Conservation (phyloP, 2,329 filamentous ascomycete genomes). For the Drechslerella dactyloides region DNA sequence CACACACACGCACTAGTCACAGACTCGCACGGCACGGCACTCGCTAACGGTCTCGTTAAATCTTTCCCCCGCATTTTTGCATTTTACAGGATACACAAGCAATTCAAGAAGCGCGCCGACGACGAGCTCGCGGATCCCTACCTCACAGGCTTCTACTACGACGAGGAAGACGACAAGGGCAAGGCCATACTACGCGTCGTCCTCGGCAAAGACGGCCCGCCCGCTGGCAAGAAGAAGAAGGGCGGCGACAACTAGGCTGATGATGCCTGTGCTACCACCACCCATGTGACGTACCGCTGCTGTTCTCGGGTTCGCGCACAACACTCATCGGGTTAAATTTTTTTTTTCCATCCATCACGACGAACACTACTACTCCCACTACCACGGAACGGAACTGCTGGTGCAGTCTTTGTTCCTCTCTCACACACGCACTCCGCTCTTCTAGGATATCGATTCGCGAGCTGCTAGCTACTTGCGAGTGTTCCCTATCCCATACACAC, state of each 20-base stretch:
- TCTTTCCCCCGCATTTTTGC: slow-evolving; percentile 11
- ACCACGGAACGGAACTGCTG: slow-evolving; percentile 17
- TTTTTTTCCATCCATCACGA: too few relatives aligned
- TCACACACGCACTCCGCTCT: slow-evolving; percentile 7
- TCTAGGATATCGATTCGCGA: not conserved
- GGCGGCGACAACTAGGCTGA: slow-evolving; percentile 61
- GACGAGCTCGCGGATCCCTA: slow-evolving; percentile 88
- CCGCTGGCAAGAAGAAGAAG: slow-evolving; percentile 66
- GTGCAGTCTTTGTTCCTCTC: slow-evolving; percentile 16
- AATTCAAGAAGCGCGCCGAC: slow-evolving; percentile 68
- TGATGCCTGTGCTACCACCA: too few relatives aligned
- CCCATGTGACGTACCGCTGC: too few relatives aligned
- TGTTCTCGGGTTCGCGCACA: not conserved
- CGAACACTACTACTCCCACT: too few relatives aligned
- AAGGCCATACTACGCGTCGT: slow-evolving; percentile 88
- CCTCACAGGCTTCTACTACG: slow-evolving; percentile 95
- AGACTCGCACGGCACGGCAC: not conserved
- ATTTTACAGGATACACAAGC: slow-evolving; percentile 51
- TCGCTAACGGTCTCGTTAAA: not conserved
- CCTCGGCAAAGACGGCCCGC: slow-evolving; percentile 74
- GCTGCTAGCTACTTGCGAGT: too few relatives aligned
- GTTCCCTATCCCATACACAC: not conserved
- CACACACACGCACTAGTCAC: too few relatives aligned
- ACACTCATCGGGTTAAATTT: not conserved
- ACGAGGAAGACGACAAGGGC: slow-evolving; percentile 81